Percentiles rank a stretch among this genome's conserved stretches.
phyloP scores from a whole-genome alignment of 192 early-diverging fungal species.

The Backusella mclennaniae region DNA sequence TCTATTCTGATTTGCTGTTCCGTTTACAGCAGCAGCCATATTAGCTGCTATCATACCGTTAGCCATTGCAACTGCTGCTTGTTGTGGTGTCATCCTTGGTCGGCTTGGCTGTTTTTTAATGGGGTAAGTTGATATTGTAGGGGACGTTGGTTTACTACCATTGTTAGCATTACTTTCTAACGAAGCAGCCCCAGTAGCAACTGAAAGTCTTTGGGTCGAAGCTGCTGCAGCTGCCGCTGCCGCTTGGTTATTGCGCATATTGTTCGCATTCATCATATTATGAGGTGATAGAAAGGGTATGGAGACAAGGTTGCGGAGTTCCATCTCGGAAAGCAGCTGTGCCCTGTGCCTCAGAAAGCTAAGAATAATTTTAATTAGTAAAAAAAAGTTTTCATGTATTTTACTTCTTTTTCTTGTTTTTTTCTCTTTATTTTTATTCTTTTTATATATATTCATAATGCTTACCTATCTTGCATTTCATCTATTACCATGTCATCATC shows the following conservation, averaged over 20 bases:
- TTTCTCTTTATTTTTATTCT: not conserved
- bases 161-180: not conserved
- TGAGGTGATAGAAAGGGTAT: conserved; percentile 28
- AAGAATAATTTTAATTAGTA: conserved; percentile 2
- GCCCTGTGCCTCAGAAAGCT: conserved; percentile 27
- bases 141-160: not conserved
- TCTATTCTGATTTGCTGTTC: conserved; percentile 14
- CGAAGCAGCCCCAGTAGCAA: conserved; percentile 3
- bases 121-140: not conserved
- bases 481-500: conserved; percentile 22
- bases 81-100: conserved; percentile 30
- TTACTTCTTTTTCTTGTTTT: conserved; percentile 5
- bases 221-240: not conserved
- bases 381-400: not conserved
- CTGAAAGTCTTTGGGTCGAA: conserved; percentile 7
- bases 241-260: conserved; percentile 8
- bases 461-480: conserved; percentile 33
- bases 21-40: conserved; percentile 32
- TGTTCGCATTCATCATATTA: conserved; percentile 18
- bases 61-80: conserved; percentile 29
- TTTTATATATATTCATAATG: not conserved
- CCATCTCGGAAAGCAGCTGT: conserved; percentile 24
- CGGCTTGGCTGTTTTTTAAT: conserved; percentile 22
- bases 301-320: conserved; percentile 29
- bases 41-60: conserved; percentile 35